Conservation (phyloP, 305 asterid genomes). For the Fraxinus platypoda region DNA sequence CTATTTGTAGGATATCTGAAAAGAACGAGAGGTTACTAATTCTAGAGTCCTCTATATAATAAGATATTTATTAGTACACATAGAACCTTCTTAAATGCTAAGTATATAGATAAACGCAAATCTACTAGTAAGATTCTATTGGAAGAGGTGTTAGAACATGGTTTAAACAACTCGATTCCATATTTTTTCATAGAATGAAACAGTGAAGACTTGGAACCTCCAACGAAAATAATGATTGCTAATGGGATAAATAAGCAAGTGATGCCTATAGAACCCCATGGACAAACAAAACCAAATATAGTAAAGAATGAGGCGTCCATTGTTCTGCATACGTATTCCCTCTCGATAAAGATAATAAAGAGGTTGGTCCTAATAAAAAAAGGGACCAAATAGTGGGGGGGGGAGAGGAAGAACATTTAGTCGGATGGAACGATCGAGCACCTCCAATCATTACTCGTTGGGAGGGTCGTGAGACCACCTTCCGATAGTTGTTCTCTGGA, state of each 20-base stretch:
- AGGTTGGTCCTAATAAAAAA: background rate
- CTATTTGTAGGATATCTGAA: too few relatives aligned
- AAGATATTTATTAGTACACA: too few relatives aligned
- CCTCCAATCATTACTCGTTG: too few relatives aligned
- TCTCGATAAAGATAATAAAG: background rate
- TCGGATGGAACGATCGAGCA: too few relatives aligned
- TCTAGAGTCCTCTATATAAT: background rate
- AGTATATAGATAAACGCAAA: too few relatives aligned
- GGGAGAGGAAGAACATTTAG: background rate
- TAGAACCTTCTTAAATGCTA: too few relatives aligned
- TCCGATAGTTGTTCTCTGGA: too few relatives aligned
- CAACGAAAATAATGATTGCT: background rate
- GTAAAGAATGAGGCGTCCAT: background rate
- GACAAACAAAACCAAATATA: too few relatives aligned
- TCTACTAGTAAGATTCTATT: too few relatives aligned
- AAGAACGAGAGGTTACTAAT: background rate
- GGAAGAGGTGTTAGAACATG: background rate
- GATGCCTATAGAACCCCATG: background rate
- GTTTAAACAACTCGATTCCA: background rate
- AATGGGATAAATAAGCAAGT: background rate
- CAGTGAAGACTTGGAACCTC: background rate
- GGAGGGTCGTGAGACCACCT: too few relatives aligned
- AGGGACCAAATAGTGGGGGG: background rate
- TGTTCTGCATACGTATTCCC: background rate
- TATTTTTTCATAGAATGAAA: background rate